Conservation (phyloP, 371 early-diverging fungal species). For the Dichotomocladium elegans region DNA sequence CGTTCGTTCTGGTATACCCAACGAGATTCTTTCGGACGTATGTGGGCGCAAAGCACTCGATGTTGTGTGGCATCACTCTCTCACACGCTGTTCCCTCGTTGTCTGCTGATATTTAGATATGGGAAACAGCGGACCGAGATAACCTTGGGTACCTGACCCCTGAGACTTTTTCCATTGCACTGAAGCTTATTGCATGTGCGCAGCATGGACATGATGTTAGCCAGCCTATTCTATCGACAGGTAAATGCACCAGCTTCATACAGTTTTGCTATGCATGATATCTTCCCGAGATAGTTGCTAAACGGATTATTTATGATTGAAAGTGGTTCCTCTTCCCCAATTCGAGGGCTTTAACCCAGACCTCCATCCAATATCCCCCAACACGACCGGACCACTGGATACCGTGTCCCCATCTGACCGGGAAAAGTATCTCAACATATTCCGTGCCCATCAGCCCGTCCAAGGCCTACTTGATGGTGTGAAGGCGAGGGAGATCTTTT, state of each 20-base stretch:
- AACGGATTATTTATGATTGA: no score
- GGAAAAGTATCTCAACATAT: conserved; percentile 42
- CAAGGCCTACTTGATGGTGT: conserved; percentile 35
- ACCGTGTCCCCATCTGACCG: conserved; percentile 30
- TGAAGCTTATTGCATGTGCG: conserved; percentile 83
- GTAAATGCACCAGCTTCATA: conserved; percentile 24
- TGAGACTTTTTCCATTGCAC: conserved; percentile 69
- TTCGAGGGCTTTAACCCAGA: conserved; percentile 46
- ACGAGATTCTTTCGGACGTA: conserved; percentile 70
- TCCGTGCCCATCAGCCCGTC: conserved; percentile 35
- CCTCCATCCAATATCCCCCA: background rate
- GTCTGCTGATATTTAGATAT: conserved; percentile 69
- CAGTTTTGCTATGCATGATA: no score
- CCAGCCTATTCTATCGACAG: conserved; percentile 31
- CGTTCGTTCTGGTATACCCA: conserved; percentile 73
- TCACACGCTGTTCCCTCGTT: no score
- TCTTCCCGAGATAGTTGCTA: no score
- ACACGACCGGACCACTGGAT: conserved; percentile 1
- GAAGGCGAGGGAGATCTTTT: conserved; percentile 35
- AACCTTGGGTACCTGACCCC: conserved; percentile 69
- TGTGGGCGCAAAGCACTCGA: no score
- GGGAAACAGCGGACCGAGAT: conserved; percentile 77
- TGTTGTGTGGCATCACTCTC: no score
- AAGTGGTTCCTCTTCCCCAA: conserved; percentile 52
- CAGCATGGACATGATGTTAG: conserved; percentile 66